phyloP scores from a whole-genome alignment of 148 eudicot species.

The Rhododendron griersonianum region DNA sequence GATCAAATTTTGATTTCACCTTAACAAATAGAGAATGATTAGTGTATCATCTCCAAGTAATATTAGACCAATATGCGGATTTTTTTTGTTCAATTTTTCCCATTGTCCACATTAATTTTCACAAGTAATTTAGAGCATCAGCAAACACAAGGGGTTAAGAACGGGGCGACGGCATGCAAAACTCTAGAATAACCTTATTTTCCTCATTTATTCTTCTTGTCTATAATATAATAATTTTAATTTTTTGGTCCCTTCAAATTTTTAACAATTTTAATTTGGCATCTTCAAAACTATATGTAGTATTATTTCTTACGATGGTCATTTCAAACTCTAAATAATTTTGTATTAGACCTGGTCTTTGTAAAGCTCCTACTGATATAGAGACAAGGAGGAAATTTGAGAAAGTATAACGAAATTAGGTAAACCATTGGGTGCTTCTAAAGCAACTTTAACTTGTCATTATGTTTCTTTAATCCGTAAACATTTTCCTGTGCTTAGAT shows the following conservation, averaged over 20 bases:
- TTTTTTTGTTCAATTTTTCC: too few relatives aligned
- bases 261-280: too few relatives aligned
- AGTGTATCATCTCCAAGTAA: background rate
- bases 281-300: too few relatives aligned
- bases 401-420: background rate
- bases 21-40: background rate
- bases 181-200: background rate
- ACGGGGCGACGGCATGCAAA: background rate
- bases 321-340: too few relatives aligned
- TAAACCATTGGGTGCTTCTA: background rate
- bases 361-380: background rate
- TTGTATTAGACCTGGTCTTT: too few relatives aligned
- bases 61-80: background rate
- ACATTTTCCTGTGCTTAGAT: too few relatives aligned
- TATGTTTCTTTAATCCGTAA: background rate
- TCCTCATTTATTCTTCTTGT: background rate
- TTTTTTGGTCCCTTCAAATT: too few relatives aligned
- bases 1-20: background rate
- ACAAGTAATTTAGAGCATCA: background rate
- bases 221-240: too few relatives aligned
- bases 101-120: background rate
- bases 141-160: background rate
- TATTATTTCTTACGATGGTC: too few relatives aligned
- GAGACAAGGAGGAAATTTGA: background rate
- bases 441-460: background rate